Evolutionary conservation across 495 filamentous ascomycete genomes (phyloP), one percentile per base, ranked within the genome.

Genomic region (Articulospora tetracladia): DNA sequence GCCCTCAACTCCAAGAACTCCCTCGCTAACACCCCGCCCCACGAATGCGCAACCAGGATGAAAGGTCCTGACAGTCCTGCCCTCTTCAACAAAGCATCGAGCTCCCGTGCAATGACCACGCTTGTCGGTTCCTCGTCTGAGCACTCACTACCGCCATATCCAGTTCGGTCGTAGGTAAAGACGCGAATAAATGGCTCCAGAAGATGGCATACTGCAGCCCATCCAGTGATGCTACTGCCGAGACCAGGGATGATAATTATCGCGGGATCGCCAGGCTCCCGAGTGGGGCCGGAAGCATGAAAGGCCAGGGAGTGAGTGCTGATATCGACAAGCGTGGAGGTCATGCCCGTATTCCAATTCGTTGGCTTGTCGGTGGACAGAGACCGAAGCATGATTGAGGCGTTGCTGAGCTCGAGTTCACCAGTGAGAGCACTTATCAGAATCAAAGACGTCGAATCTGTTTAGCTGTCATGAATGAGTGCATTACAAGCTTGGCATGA

Each of bases 261-360:
- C 15, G 39, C 48, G n/a, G 57, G 39, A 20, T 54, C 39, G 12
- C 57, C 57, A 32, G 57, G 25, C 32, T 48, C 52, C 13, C 59
- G 59, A 11, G 48, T 25, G 1, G 50, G 61, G 25, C 56, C 61
- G 19, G 57, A 49, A 19, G 32, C 34, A 13, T n/a, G 27, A 13
- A 64, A 49, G 23, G 26, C 60, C 24, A 64, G 61, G 12, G 27
- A 41, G 57, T 64, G 61, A n/a, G 61, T 59, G 49, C 61, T 57
- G 34, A 64, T 64, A 12, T 57, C 55, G 19, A 64, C 51, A 2
- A 58, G n/a, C 4, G 32, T 39, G 0, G 28, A 44, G 3, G 32
- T 52, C 3, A 51, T 54, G 30, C 55, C 59, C 3, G 23, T 41
- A 26, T 56, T 22, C 59, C 59, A 62, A n/a, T 44, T 32, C 13